Conservation (phyloP, 495 filamentous ascomycete genomes). For the Darksidea phi region DNA sequence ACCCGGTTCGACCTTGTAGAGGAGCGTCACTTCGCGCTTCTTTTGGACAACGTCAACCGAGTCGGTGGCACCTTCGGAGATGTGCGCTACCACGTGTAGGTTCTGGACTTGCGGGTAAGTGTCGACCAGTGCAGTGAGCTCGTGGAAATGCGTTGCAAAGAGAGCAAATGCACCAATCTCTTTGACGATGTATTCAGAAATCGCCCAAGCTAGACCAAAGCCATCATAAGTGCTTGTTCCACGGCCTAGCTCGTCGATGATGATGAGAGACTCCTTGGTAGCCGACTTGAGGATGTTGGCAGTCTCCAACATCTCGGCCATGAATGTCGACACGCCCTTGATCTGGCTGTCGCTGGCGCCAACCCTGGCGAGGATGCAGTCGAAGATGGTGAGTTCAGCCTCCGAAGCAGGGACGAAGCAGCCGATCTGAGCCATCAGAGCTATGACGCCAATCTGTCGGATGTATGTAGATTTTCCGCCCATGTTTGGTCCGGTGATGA, state of each 20-base stretch:
- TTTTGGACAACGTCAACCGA: conserved; percentile 39
- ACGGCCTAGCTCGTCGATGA: conserved; percentile 97
- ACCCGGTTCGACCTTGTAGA: conserved; percentile 94
- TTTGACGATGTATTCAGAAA: conserved; percentile 93
- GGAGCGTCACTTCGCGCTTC: conserved; percentile 80
- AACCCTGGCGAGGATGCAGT: conserved; percentile 95
- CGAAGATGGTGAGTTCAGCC: conserved; percentile 93
- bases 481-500: conserved; percentile 99
- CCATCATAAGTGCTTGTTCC: conserved; percentile 98
- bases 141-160: conserved; percentile 98
- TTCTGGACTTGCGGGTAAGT: conserved; percentile 85
- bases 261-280: conserved; percentile 89
- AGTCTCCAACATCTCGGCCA: conserved; percentile 99
- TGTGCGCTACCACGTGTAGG: conserved; percentile 93
- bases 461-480: conserved; percentile 99
- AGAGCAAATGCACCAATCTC: conserved; percentile 91
- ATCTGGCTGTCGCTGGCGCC: conserved; percentile 94
- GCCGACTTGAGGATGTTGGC: conserved; percentile 98
- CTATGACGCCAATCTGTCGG: conserved; percentile 94
- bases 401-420: conserved; percentile 93
- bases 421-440: conserved; percentile 94
- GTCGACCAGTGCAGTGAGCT: conserved; percentile 86
- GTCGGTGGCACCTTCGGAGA: conserved; percentile 55
- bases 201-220: conserved; percentile 97
- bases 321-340: conserved; percentile 98